Base-by-base conservation (phyloP, 805 yeast genomes). In the Metschnikowia colocasiae region DNA sequence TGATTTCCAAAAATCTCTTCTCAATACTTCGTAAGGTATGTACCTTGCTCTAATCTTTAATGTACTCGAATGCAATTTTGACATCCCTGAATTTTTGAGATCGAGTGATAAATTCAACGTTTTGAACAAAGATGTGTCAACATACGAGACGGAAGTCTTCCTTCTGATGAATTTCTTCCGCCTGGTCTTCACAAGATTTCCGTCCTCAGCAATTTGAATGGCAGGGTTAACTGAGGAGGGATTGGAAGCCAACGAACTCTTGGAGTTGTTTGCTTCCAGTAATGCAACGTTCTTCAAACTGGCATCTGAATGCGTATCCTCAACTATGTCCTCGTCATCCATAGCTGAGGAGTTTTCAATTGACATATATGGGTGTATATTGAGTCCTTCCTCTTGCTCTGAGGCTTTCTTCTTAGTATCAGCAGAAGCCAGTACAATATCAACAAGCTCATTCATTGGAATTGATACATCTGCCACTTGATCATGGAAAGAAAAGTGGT, bases 401-500 rank as follows among this genome's bases (percentile, higher is more conserved):
- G 73, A 65, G 0, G 69, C 68, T 22, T 27, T 22, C 12, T 20
- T 31, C 8, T 16, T 12, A 18, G 18, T 20, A 9, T 40, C 27
- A 20, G 8, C 10, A n/a, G 37, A 23, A 6, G 20, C 30, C 35
- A 40, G 29, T 13, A 23, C 37, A 38, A 69, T 63, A 13, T 62
- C 64, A 4, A 50, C 74, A 15, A 85, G 59, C 13, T 81, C 81
- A 6, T 64, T 53, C 40, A 89, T 68, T 0, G 85, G 77, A 16
- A 89, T 61, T 3, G 79, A 67, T 5, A 81, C 80, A 19, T 71
- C 71, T 6, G 95, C 96, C 10, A 94, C 88, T 37, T 81, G 77
- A 58, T 92, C 97, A 63, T 94, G 89, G 53, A 77, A 82, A 0
- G 97, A 82, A 50, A 91, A 76, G 29, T 81, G 77, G 62, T 92